A percentile compares a stretch with the other conserved stretches of the same genome.
phyloP scores from a whole-genome alignment of 78 protist genomes.

The Polysphondylium violaceum region DNA sequence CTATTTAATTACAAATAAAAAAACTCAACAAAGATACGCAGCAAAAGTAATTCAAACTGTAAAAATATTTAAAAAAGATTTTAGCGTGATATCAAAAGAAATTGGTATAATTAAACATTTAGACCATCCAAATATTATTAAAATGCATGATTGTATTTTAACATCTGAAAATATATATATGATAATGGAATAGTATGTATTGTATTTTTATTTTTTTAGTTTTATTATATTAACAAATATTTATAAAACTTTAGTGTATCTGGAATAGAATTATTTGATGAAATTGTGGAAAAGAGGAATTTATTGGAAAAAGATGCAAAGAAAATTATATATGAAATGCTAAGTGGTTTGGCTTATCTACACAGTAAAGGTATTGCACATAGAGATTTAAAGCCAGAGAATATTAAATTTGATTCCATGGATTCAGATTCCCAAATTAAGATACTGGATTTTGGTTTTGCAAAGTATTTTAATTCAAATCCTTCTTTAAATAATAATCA shows the following conservation, averaged over 20 bases:
- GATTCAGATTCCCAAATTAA: conserved; percentile 26
- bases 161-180: conserved; percentile 53
- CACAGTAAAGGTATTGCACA: conserved; percentile 83
- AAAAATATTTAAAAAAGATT: conserved; percentile 32
- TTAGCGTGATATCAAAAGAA: conserved; percentile 43
- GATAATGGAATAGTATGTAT: conserved; percentile 44
- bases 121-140: conserved; percentile 71
- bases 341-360: conserved; percentile 72
- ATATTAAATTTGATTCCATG: conserved; percentile 31
- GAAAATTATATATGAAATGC: conserved; percentile 59
- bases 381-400: conserved; percentile 83
- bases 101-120: conserved; percentile 61
- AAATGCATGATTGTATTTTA: conserved; percentile 42
- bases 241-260: conserved; percentile 54
- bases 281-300: conserved; percentile 15
- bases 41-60: conserved; percentile 40
- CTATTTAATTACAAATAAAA: conserved; percentile 20
- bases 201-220: neutral
- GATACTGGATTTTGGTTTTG: conserved; percentile 45
- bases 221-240: neutral
- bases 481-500: conserved; percentile 26
- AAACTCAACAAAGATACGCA: conserved; percentile 18
- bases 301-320: conserved; percentile 66
- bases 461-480: conserved; percentile 4
- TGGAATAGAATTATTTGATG: conserved; percentile 58